Base-by-base conservation (phyloP, 129 eudicot species). In the Tagetes patula region DNA sequence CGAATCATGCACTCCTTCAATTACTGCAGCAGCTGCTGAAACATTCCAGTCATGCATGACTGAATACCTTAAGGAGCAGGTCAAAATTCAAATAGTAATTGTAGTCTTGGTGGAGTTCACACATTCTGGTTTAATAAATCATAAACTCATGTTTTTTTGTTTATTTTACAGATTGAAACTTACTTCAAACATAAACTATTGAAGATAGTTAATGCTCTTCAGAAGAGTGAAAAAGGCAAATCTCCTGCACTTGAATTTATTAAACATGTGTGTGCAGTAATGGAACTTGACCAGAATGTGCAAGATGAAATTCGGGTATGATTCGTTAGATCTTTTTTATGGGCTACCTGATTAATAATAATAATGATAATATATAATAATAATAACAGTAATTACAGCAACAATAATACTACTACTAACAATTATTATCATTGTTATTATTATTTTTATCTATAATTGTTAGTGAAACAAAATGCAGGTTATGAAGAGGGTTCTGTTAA, bases 271-370 rank as follows among this genome's bases (percentile, higher is more conserved):
- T 95, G 96, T 82, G 99, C 90, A 67, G 97, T 87, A 65, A 67
- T 95, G 81, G 79, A 85, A 49, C 90, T 95, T 78, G 99, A 95
- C 82, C 91, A 88, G 60, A 83, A 72, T 69, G 97, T 95, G 60
- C 95, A 88, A 75, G 91, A 91, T 84, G 99, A 95, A 80, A 83
- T 95, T 71, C 82, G 84, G 96, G 99, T 91, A 86, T 11, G 70
- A 43, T 47, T 41, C 13, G 67, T 37, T 61, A 9, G 37, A 61
- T 59, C 12, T 59, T 59, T 33, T 59, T 33, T 67, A 11, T 45
- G 13, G n/a, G 34, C 32, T 1, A 65, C 52, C 4, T 3, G 27
- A 20, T 20, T 20, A 20, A 20, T 20, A 20, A 20, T 20, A 20
- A 20, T 20, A 20, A 20, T 20, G 27, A 20, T 20, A 20, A 20